A percentile compares a stretch with the other conserved stretches of the same genome.
Evolutionary conservation across 2,329 filamentous ascomycete species (phyloP).

Genomic region (Ophiosphaerella herpotricha): DNA sequence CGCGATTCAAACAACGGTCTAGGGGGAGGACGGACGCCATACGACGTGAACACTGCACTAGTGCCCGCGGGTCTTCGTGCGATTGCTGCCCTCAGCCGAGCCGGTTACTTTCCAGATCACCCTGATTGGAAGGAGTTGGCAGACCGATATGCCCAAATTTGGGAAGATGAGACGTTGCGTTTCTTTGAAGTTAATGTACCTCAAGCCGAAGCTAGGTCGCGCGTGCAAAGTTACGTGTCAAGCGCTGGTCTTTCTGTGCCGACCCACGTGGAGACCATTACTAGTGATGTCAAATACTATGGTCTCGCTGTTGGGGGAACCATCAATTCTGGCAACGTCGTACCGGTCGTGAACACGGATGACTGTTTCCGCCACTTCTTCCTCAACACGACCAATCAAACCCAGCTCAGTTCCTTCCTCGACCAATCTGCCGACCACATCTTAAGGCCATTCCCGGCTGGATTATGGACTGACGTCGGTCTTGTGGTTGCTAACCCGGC

Average conservation of each 20-base stretch:
- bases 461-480: conserved; percentile 61
- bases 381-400: conserved; percentile 62
- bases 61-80: conserved; percentile 65
- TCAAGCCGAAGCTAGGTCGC: conserved; percentile 49
- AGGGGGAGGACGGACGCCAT: conserved; percentile 66
- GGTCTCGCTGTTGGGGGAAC: conserved; percentile 60
- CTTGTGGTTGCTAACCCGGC: conserved; percentile 67
- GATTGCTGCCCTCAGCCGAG: conserved; percentile 58
- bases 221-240: conserved; percentile 56
- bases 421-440: conserved; percentile 63
- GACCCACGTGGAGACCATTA: conserved; percentile 49
- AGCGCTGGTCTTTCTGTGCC: conserved; percentile 52
- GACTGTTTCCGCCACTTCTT: conserved; percentile 67
- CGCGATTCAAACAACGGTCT: conserved; percentile 65
- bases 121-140: conserved; percentile 55
- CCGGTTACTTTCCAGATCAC: conserved; percentile 58
- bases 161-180: conserved; percentile 64
- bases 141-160: conserved; percentile 58
- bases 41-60: conserved; percentile 67
- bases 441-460: conserved; percentile 62
- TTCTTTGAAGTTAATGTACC: conserved; percentile 61
- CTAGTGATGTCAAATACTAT: conserved; percentile 57
- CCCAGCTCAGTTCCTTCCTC: conserved; percentile 61
- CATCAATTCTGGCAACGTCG: conserved; percentile 49
- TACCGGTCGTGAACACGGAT: conserved; percentile 67